Base-by-base conservation (phyloP, 306 rosid species). In the Dryas drummondii region DNA sequence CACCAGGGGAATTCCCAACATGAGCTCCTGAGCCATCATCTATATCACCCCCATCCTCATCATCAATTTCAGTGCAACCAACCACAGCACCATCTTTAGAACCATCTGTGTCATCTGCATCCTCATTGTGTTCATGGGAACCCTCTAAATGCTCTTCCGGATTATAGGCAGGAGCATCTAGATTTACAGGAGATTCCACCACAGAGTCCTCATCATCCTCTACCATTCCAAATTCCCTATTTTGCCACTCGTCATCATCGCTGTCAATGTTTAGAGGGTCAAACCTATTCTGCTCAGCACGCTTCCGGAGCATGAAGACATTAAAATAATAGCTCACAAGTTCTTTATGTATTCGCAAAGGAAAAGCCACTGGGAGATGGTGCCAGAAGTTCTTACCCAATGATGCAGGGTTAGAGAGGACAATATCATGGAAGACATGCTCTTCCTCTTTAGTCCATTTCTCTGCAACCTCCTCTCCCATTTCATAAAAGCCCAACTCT, bases 321-420 rank as follows among this genome's bases (percentile, higher is more conserved):
- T 80, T 84, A 56, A 80, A 84, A 70, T 77, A 84, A 74, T 81
- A 84, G 79, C 84, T 80, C 50, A 84, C 82, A 9, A 77, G 74
- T 17, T 81, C 87, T 69, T 46, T 70, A 13, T 50, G 75, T 0
- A 58, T 74, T 26, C 62, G 82, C 60, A 44, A 72, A 65, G 87
- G 87, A 61, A 80, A 80, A 44, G 68, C 71, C 74, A 68, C 67
- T 0, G 59, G 65, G 7, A 80, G 75, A 45, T 58, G 71, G 50
- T 74, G 75, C 82, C 82, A 81, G 51, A 80, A 84, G 75, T 77
- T 74, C 71, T 78, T 81, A 26, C 79, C 80, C 71, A 73, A 17
- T 52, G 87, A 77, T 27, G 42, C 75, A 51, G 82, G 84, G 81
- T 81, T 80, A 73, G 82, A 57, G 19, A 37, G 65, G 14, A 84